Conservation (phyloP, 2,329 filamentous ascomycete genomes). For the Arthrobotrys megalospora region DNA sequence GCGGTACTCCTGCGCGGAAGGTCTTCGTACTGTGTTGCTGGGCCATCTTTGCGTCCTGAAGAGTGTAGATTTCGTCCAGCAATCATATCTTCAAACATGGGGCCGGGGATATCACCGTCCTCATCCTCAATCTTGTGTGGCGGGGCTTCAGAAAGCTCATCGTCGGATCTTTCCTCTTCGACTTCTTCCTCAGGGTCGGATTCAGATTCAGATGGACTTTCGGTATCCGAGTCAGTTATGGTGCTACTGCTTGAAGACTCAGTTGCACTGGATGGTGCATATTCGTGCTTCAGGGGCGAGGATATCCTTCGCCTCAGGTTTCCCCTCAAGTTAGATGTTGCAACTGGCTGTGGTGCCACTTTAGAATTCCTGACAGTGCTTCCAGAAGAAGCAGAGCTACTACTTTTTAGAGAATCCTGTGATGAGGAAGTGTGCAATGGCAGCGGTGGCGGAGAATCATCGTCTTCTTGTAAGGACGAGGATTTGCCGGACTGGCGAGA, state of each 20-base stretch:
- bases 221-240: slow-evolving; percentile 34
- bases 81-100: slow-evolving; percentile 75
- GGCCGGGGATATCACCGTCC: slow-evolving; percentile 67
- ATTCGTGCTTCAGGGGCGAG: slow-evolving; percentile 96
- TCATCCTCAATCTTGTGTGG: slow-evolving; percentile 74
- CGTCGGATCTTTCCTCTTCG: slow-evolving; percentile 71
- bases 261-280: slow-evolving; percentile 83
- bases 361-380: slow-evolving; percentile 62
- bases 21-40: slow-evolving; percentile 46
- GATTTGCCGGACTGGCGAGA: slow-evolving; percentile 36
- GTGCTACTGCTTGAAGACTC: slow-evolving; percentile 65
- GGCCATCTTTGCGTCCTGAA: slow-evolving; percentile 60
- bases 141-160: slow-evolving; percentile 66
- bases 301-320: slow-evolving; percentile 72
- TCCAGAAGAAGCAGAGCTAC: slow-evolving; percentile 49
- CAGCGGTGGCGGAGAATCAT: slow-evolving; percentile 63
- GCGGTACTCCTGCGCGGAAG: slow-evolving; percentile 41
- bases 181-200: slow-evolving; percentile 72
- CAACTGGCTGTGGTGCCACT: slow-evolving; percentile 73
- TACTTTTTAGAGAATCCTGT: slow-evolving; percentile 45
- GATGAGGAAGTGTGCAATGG: slow-evolving; percentile 62
- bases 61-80: slow-evolving; percentile 68
- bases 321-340: slow-evolving; percentile 71
- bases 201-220: slow-evolving; percentile 68
- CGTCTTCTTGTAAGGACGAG: slow-evolving; percentile 35